phyloP scores from a whole-genome alignment of 441 rosid species.

The Biscutella laevigata region DNA sequence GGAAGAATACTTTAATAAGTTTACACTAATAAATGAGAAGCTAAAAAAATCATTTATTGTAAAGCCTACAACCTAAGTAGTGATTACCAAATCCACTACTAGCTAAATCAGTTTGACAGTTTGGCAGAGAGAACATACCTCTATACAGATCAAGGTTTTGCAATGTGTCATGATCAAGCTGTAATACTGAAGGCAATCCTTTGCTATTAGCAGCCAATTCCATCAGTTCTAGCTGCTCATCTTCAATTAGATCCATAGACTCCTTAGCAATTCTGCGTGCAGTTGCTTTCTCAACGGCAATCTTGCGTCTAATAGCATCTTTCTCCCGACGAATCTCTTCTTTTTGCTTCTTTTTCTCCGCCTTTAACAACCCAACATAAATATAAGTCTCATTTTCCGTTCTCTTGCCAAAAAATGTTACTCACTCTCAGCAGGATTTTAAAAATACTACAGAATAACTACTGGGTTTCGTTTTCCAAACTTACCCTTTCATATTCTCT shows the following conservation, averaged over 20 bases:
- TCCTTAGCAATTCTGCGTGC: slow-evolving; percentile 97
- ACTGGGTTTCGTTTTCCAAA: slow-evolving; percentile 9
- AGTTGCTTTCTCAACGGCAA: slow-evolving; percentile 93
- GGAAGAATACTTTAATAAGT: not conserved
- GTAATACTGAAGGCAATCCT: slow-evolving; percentile 60
- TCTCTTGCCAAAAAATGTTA: slow-evolving; percentile 3
- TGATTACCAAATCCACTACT: slow-evolving; percentile 2
- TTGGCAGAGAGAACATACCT: slow-evolving; percentile 40
- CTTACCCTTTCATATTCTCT: slow-evolving; percentile 69
- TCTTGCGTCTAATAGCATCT: slow-evolving; percentile 75
- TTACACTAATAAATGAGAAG: not conserved
- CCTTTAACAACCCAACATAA: slow-evolving; percentile 36
- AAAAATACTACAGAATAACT: not conserved
- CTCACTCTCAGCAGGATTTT: not conserved
- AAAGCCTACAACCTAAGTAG: slow-evolving; percentile 3
- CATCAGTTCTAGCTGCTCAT: slow-evolving; percentile 96
- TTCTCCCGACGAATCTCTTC: slow-evolving; percentile 81
- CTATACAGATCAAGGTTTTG: slow-evolving; percentile 77
- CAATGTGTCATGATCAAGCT: slow-evolving; percentile 78
- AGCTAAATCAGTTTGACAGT: slow-evolving; percentile 2
- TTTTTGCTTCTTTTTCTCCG: slow-evolving; percentile 77
- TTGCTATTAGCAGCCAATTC: slow-evolving; percentile 88
- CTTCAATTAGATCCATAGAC: slow-evolving; percentile 96
- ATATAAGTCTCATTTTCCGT: not conserved
- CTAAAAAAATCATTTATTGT: not conserved